Conservation (phyloP, 2,329 filamentous ascomycete genomes). For the Escovopsis sp. region DNA sequence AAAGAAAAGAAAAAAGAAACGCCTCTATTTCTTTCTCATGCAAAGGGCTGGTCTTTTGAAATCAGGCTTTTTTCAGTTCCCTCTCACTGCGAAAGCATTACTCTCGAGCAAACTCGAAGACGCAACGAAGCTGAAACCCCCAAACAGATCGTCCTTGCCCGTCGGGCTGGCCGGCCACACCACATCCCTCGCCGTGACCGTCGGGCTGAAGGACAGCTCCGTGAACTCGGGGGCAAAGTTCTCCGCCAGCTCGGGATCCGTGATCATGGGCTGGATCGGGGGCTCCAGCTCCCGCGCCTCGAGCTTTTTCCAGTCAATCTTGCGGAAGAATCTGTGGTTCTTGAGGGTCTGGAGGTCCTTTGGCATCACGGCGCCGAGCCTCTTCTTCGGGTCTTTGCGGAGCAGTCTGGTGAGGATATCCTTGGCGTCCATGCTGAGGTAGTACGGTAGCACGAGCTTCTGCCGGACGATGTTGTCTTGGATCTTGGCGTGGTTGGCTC, state of each 20-base stretch:
- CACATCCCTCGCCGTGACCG: conserved; percentile 32
- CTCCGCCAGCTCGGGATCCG: conserved; percentile 88
- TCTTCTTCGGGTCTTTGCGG: conserved; percentile 82
- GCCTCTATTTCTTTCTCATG: too few relatives aligned
- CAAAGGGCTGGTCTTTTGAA: too few relatives aligned
- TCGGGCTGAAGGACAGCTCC: conserved; percentile 63
- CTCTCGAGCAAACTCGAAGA: conserved; percentile 41
- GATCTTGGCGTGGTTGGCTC: conserved; percentile 84
- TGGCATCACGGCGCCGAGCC: conserved; percentile 75
- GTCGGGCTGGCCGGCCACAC: conserved; percentile 24
- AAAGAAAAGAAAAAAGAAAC: too few relatives aligned
- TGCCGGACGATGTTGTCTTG: conserved; percentile 92
- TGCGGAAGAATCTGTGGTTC: conserved; percentile 89
- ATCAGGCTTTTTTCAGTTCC: not conserved
- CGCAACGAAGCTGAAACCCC: conserved; percentile 50
- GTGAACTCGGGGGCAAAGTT: conserved; percentile 95
- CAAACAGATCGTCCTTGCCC: conserved; percentile 41
- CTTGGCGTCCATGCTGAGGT: conserved; percentile 80
- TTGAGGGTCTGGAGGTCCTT: conserved; percentile 79
- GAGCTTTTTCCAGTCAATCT: conserved; percentile 86
- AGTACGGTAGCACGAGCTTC: conserved; percentile 81
- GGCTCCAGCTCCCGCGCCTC: conserved; percentile 70
- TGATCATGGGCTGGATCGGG: conserved; percentile 86
- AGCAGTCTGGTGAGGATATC: conserved; percentile 82
- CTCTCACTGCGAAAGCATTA: conserved; percentile 20